phyloP scores from a whole-genome alignment of 2,329 filamentous ascomycete species.

The Fulvia fulva region DNA sequence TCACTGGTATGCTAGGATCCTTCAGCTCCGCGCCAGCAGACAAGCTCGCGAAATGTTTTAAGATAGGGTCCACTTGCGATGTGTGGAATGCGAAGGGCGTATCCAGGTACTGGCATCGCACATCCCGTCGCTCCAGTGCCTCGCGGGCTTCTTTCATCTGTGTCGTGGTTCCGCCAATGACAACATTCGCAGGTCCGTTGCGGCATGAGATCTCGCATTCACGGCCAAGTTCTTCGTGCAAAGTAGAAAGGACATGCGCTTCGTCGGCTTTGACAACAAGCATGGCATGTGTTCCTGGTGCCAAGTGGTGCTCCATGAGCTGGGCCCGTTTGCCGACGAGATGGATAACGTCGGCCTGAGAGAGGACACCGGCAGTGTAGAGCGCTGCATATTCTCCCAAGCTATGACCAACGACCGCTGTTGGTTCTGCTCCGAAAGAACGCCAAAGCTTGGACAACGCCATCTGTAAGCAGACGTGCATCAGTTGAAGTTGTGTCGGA shows the following conservation, averaged over 20 bases:
- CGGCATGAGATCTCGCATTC: slow-evolving; percentile 22
- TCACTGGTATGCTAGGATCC: too few relatives aligned
- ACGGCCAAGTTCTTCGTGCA: slow-evolving; percentile 4
- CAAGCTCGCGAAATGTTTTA: too few relatives aligned
- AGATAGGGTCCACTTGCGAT: too few relatives aligned
- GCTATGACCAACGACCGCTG: slow-evolving; percentile 30
- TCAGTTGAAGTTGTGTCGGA: slow-evolving; percentile 35
- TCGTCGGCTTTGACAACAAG: slow-evolving; percentile 13
- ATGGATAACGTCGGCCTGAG: slow-evolving; percentile 30
- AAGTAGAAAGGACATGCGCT: slow-evolving; percentile 3
- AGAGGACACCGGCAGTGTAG: slow-evolving; percentile 33
- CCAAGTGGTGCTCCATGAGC: slow-evolving; percentile 10
- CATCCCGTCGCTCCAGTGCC: too few relatives aligned
- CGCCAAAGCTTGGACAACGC: slow-evolving; percentile 31
- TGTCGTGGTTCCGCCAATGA: slow-evolving; percentile 20
- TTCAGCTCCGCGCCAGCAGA: too few relatives aligned
- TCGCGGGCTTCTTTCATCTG: too few relatives aligned
- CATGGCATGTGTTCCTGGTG: slow-evolving; percentile 16
- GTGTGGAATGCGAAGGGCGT: too few relatives aligned
- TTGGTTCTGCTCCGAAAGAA: slow-evolving; percentile 29
- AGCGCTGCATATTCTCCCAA: slow-evolving; percentile 41
- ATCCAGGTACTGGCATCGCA: too few relatives aligned
- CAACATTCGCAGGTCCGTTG: slow-evolving; percentile 21
- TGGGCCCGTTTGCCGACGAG: slow-evolving; percentile 35
- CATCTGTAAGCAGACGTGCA: slow-evolving; percentile 39